Percentiles rank a stretch among this genome's conserved stretches.
Evolutionary conservation across 2,329 filamentous ascomycete species (phyloP).

Genomic region (Phaeosphaeriaceae sp.): DNA sequence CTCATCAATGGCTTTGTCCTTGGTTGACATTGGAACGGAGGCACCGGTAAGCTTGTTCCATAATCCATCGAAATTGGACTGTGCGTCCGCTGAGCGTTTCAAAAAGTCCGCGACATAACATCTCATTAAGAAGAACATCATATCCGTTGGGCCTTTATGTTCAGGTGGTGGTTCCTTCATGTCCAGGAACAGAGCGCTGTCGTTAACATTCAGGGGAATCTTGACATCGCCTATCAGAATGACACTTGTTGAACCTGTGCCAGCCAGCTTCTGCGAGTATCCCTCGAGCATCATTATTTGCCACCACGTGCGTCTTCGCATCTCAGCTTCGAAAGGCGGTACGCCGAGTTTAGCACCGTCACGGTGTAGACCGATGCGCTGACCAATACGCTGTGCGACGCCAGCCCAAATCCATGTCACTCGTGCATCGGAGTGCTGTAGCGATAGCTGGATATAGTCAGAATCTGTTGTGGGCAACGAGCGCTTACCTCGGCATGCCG

Average conservation of each 20-base stretch:
- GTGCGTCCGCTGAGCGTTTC: slow-evolving; percentile 17
- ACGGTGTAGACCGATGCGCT: slow-evolving; percentile 65
- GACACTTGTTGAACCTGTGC: slow-evolving; percentile 53
- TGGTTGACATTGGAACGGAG: slow-evolving; percentile 24
- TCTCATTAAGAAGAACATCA: slow-evolving; percentile 57
- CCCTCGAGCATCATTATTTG: slow-evolving; percentile 69
- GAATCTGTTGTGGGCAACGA: neutral
- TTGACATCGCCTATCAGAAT: slow-evolving; percentile 56
- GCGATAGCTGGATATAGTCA: slow-evolving; percentile 46
- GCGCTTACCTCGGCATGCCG: neutral
- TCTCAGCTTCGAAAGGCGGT: slow-evolving; percentile 64
- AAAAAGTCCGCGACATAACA: slow-evolving; percentile 53
- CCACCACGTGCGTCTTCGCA: slow-evolving; percentile 64
- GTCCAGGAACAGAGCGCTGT: slow-evolving; percentile 53
- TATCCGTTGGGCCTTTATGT: slow-evolving; percentile 55
- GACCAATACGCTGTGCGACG: slow-evolving; percentile 57
- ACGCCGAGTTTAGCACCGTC: slow-evolving; percentile 62
- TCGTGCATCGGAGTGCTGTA: slow-evolving; percentile 56
- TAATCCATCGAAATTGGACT: slow-evolving; percentile 29
- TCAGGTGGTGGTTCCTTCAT: slow-evolving; percentile 54
- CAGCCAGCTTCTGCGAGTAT: slow-evolving; percentile 62
- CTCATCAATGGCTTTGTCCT: slow-evolving; percentile 47
- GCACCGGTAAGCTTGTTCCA: slow-evolving; percentile 30
- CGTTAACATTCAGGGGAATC: slow-evolving; percentile 62
- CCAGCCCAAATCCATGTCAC: slow-evolving; percentile 71